These are phyloP conservation scores for Chondrostereum purpureum DNA, from an alignment of 1,284 basidiomycete species.

Conservation along the genomic window DNA sequence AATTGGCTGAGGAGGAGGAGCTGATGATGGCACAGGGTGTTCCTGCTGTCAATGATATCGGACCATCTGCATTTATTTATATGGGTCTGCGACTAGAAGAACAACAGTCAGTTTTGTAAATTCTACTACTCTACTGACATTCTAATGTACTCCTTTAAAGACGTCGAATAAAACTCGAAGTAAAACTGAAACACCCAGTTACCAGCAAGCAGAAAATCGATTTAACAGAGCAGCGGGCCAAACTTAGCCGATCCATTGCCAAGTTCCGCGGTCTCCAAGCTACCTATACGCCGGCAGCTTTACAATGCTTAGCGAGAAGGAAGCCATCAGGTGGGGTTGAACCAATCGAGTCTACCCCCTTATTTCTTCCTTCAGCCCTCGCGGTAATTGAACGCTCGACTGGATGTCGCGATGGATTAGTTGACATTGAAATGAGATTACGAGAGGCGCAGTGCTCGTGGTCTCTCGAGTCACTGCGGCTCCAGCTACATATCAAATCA, in stretches of 20 bases:
- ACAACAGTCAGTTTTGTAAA: conserved; percentile 8
- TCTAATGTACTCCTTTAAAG: neutral
- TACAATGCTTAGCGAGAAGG: too few species aligned
- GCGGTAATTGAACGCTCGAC: too few species aligned
- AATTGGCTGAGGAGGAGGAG: conserved; percentile 7
- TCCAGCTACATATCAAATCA: neutral
- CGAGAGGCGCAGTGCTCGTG: neutral
- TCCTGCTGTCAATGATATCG: conserved; percentile 4
- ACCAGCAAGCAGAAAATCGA: neutral
- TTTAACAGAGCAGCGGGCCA: neutral
- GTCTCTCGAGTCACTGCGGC: neutral
- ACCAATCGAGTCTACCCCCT: too few species aligned
- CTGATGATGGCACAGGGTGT: conserved; percentile 1
- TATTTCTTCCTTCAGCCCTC: too few species aligned
- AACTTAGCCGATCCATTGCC: neutral
- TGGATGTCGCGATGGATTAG: too few species aligned
- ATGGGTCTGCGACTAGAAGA: conserved; percentile 8
- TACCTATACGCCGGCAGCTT: neutral
- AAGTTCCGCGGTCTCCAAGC: neutral
- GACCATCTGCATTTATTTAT: conserved; percentile 5
- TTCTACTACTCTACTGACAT: neutral
- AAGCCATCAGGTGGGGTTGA: too few species aligned
- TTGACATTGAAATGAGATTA: neutral
- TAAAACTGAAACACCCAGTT: neutral
- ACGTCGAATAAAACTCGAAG: neutral